phyloP scores from a whole-genome alignment of 75 land plant genomes.

The Isoetes taiwanensis region DNA sequence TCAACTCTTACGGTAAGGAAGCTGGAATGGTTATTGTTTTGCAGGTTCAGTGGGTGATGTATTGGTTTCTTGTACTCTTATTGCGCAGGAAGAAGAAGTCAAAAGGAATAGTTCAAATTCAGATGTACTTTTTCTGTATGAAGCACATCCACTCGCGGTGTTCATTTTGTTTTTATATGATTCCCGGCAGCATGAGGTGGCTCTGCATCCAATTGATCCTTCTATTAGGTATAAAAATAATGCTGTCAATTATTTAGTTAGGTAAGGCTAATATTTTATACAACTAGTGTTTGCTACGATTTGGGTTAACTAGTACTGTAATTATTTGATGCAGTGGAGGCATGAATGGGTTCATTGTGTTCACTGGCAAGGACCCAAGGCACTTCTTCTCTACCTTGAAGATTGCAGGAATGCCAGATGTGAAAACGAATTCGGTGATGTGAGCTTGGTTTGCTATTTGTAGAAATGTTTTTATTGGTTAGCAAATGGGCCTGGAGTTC shows the following conservation, averaged over 20 bases:
- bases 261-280: neutral
- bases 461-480: neutral
- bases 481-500: neutral
- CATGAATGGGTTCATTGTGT: constrained; percentile 79
- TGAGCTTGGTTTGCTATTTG: constrained; percentile 22
- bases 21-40: neutral
- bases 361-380: constrained; percentile 40
- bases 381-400: constrained; percentile 36
- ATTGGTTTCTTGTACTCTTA: neutral
- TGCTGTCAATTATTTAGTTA: neutral
- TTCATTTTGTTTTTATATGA: constrained; percentile 14
- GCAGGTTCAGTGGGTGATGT: neutral
- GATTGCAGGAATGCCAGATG: constrained; percentile 36
- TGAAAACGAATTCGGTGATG: constrained; percentile 49
- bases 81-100: constrained; percentile 18
- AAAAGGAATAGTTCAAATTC: constrained; percentile 20
- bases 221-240: constrained; percentile 10
- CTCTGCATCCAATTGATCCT: constrained; percentile 18
- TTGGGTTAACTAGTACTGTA: neutral
- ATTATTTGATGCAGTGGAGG: constrained; percentile 18
- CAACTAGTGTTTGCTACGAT: neutral
- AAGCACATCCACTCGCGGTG: constrained; percentile 20
- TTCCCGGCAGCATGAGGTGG: neutral
- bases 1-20: constrained; percentile 23
- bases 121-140: constrained; percentile 27